Conservation (phyloP, 805 yeast genomes). For the Kodamaea neixiangensis region DNA sequence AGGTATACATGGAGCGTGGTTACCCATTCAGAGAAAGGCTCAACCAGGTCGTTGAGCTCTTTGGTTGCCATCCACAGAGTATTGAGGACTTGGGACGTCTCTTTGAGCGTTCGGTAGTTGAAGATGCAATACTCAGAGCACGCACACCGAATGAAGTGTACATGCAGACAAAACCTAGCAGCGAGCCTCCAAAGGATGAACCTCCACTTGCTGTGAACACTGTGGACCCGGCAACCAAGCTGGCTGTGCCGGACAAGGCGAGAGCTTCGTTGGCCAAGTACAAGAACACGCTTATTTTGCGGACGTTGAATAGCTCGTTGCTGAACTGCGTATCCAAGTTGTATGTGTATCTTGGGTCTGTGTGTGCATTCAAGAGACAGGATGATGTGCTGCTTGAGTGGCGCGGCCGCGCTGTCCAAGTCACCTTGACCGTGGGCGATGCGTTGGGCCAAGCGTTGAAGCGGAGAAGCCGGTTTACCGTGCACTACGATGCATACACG, state of each 20-base stretch:
- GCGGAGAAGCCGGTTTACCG: not conserved
- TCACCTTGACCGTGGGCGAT: conserved; percentile 35
- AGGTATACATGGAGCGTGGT: conserved; percentile 56
- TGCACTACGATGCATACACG: conserved; percentile 26
- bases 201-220: conserved; percentile 47
- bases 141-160: conserved; percentile 49
- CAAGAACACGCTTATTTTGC: conserved; percentile 60
- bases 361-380: conserved; percentile 51
- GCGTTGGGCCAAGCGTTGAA: conserved; percentile 29
- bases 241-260: conserved; percentile 51
- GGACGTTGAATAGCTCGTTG: conserved; percentile 51
- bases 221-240: conserved; percentile 43
- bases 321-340: conserved; percentile 47
- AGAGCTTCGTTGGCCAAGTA: conserved; percentile 57
- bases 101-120: conserved; percentile 54
- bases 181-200: conserved; percentile 26
- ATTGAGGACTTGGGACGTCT: conserved; percentile 45
- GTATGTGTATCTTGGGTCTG: conserved; percentile 44
- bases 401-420: conserved; percentile 43
- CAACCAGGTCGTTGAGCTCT: conserved; percentile 40
- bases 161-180: conserved; percentile 42
- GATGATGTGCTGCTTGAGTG: conserved; percentile 36
- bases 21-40: conserved; percentile 50
- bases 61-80: conserved; percentile 37
- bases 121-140: conserved; percentile 56